Percentiles rank a stretch among this genome's conserved stretches.
phyloP scores from a whole-genome alignment of 495 filamentous ascomycete genomes.

The Penicillium goetzii region DNA sequence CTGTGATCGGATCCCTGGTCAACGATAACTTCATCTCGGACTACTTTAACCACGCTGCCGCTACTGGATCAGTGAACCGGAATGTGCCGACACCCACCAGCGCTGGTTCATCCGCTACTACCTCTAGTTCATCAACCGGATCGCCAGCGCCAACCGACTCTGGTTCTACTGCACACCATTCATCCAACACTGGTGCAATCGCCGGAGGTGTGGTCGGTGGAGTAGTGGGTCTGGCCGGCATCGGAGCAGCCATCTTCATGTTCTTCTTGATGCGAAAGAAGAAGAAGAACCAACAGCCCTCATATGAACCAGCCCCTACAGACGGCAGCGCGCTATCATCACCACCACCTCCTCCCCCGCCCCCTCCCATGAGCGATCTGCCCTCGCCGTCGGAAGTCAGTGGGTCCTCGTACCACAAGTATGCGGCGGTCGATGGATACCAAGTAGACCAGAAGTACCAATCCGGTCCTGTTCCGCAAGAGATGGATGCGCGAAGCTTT shows the following conservation, averaged over 20 bases:
- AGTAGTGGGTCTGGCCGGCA: conserved; percentile 21
- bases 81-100: neutral
- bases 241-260: conserved; percentile 16
- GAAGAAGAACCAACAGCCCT: conserved; percentile 1
- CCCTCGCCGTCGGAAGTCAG: conserved; percentile 17
- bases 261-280: conserved; percentile 18
- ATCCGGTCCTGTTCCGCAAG: neutral
- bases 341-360: neutral
- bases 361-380: conserved; percentile 5
- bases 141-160: neutral
- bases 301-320: neutral
- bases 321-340: neutral
- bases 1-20: conserved; percentile 3
- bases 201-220: conserved; percentile 25
- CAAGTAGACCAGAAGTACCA: conserved; percentile 11
- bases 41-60: neutral
- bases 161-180: neutral
- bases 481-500: conserved; percentile 15
- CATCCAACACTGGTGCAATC: conserved; percentile 18
- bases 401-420: conserved; percentile 10
- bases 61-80: neutral
- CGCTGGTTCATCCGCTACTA: neutral
- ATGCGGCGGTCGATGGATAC: conserved; percentile 16
- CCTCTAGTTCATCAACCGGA: neutral
- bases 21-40: conserved; percentile 2